A percentile compares a stretch with the other conserved stretches of the same genome.
These are phyloP conservation scores for Phaeomoniella chlamydospora DNA, from an alignment of 2,329 filamentous ascomycete species.

Conservation along the genomic window DNA sequence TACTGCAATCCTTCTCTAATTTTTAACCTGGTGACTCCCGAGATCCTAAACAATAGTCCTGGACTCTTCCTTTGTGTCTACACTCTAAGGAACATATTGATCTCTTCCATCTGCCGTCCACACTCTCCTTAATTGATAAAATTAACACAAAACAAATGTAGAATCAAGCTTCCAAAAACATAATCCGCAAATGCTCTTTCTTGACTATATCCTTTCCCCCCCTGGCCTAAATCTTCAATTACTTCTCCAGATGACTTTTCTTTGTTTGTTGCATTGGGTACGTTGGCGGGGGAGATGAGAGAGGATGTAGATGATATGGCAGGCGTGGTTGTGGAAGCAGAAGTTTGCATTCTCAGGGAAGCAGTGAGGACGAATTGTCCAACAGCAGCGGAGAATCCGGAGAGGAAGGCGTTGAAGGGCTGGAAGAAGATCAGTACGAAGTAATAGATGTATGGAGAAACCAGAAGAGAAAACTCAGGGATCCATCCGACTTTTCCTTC, in stretches of 20 bases:
- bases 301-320: constrained; percentile 2
- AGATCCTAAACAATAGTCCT: too few species aligned
- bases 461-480: too few species aligned
- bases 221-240: constrained; percentile 6
- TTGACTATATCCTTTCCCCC: constrained; percentile 25
- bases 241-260: constrained; percentile 11
- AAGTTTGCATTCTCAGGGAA: constrained; percentile 82
- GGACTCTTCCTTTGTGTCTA: too few species aligned
- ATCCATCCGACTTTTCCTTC: too few species aligned
- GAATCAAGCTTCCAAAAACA: constrained; percentile 81
- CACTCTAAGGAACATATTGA: too few species aligned
- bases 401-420: constrained; percentile 98
- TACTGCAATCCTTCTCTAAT: too few species aligned
- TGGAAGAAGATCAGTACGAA: constrained; percentile 27
- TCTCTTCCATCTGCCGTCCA: not conserved
- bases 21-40: too few species aligned
- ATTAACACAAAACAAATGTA: constrained; percentile 99
- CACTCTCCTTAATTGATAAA: constrained; percentile 71
- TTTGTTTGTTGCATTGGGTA: constrained; percentile 11
- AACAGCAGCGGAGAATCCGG: constrained; percentile 85
- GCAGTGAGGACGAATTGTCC: constrained; percentile 96
- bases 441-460: constrained; percentile 1
- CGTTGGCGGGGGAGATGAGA: not conserved
- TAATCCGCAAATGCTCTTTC: constrained; percentile 88
- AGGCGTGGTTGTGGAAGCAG: constrained; percentile 40